A percentile compares a stretch with the other conserved stretches of the same genome.
These are phyloP conservation scores for Pilobolus umbonatus DNA, from an alignment of 192 early-diverging fungal genomes.

Conservation along the genomic window DNA sequence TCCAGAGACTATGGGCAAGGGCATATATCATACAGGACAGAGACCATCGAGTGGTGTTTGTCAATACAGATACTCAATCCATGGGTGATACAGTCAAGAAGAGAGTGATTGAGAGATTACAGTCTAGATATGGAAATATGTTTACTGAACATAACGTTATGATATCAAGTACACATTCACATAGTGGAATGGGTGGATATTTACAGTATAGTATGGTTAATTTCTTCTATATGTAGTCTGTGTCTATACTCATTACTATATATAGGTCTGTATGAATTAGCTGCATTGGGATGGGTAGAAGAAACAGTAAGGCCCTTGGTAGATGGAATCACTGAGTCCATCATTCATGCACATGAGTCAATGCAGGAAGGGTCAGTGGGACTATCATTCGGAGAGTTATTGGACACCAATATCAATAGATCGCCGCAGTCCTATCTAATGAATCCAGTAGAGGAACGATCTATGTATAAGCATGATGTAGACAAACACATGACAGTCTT, in stretches of 20 bases:
- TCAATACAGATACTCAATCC: constrained; percentile 32
- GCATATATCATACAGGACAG: constrained; percentile 26
- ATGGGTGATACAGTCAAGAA: constrained; percentile 24
- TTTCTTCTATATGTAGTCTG: neutral
- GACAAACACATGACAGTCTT: constrained; percentile 32
- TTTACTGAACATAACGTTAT: constrained; percentile 24
- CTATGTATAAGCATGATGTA: constrained; percentile 22
- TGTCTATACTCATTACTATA: neutral
- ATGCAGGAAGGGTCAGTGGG: constrained; percentile 12
- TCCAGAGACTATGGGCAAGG: constrained; percentile 20
- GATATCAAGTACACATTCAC: constrained; percentile 29
- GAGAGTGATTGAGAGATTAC: constrained; percentile 13
- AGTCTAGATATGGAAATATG: neutral
- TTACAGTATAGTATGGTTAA: constrained; percentile 28
- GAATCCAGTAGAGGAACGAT: constrained; percentile 26
- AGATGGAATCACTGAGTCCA: constrained; percentile 23
- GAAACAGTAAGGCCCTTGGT: constrained; percentile 25
- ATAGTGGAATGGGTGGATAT: constrained; percentile 30
- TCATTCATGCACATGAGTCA: constrained; percentile 24
- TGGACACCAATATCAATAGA: constrained; percentile 30
- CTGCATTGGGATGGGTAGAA: constrained; percentile 24
- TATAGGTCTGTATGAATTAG: constrained; percentile 25
- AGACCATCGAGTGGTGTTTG: constrained; percentile 19
- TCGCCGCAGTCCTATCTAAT: constrained; percentile 25
- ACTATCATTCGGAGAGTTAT: constrained; percentile 18